A percentile compares a stretch with the other conserved stretches of the same genome.
Conservation (phyloP, 148 eudicot genomes). For the Hydrangea macrophylla region DNA sequence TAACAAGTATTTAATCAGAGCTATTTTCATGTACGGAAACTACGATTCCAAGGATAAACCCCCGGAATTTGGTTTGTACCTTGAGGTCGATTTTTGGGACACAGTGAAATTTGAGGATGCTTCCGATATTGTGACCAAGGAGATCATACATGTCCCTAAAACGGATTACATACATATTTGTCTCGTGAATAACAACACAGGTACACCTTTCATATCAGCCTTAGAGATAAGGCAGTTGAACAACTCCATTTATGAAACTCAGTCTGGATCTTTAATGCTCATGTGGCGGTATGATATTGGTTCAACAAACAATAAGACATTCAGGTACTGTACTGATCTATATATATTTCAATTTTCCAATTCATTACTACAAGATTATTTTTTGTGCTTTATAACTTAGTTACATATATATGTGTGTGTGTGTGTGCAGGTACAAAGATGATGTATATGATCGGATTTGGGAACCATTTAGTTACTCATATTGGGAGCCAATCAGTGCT, state of each 20-base stretch:
- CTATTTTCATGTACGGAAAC: conserved; percentile 39
- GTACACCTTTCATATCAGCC: conserved; percentile 40
- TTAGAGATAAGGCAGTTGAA: conserved; percentile 31
- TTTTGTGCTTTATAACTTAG: too few relatives aligned
- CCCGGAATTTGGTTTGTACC: conserved; percentile 30
- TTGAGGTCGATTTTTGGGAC: conserved; percentile 37
- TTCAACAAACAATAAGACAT: not conserved
- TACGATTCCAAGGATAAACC: conserved; percentile 19
- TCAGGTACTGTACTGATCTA: not conserved
- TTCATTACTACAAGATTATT: too few relatives aligned
- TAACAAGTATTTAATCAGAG: conserved; percentile 33
- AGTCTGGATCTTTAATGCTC: conserved; percentile 22
- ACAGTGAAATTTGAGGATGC: not conserved
- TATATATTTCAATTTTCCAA: too few relatives aligned
- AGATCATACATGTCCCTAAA: conserved; percentile 28
- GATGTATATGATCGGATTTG: conserved; percentile 44
- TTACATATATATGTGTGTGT: not conserved
- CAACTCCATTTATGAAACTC: conserved; percentile 16
- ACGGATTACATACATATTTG: conserved; percentile 32
- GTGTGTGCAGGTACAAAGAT: conserved; percentile 26
- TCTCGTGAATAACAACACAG: conserved; percentile 21
- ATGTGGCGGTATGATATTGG: conserved; percentile 9
- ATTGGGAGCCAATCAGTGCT: not conserved
- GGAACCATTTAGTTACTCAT: not conserved
- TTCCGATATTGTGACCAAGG: not conserved